A percentile compares a stretch with the other conserved stretches of the same genome.
These are phyloP conservation scores for Penicillium sp. DNA, from an alignment of 2,329 filamentous ascomycete genomes.

Conservation along the genomic window DNA sequence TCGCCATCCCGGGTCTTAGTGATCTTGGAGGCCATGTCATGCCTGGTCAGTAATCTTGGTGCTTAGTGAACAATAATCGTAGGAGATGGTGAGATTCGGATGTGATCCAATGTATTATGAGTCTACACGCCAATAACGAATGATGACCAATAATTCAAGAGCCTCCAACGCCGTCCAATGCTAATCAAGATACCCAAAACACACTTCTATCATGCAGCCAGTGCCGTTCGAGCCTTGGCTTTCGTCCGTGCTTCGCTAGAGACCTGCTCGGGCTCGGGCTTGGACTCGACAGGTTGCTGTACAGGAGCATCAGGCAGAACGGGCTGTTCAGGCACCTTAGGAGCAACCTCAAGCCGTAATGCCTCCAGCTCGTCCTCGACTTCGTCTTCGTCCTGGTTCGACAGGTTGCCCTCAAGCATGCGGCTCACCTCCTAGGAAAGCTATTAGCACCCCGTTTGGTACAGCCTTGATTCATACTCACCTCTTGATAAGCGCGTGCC, in stretches of 20 bases:
- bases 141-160: conserved; percentile 8
- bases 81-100: background rate
- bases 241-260: conserved; percentile 26
- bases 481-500: conserved; percentile 84
- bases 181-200: background rate
- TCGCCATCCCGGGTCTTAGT: conserved; percentile 43
- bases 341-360: conserved; percentile 63
- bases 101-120: conserved; percentile 8
- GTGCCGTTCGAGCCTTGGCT: conserved; percentile 23
- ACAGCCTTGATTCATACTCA: conserved; percentile 38
- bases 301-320: background rate
- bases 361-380: conserved; percentile 91
- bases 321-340: conserved; percentile 26
- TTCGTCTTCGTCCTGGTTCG: conserved; percentile 93
- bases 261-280: conserved; percentile 7
- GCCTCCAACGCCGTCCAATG: conserved; percentile 26
- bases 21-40: conserved; percentile 38
- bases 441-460: conserved; percentile 7
- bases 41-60: conserved; percentile 37
- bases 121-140: conserved; percentile 16
- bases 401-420: conserved; percentile 81
- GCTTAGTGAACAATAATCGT: background rate
- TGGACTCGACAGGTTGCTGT: conserved; percentile 24
- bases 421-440: conserved; percentile 77
- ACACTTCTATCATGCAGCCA: conserved; percentile 22